A percentile compares a stretch with the other conserved stretches of the same genome.
These are phyloP conservation scores for Cryphonectria parasitica DNA, from an alignment of 2,329 filamentous ascomycete species.

Conservation along the genomic window DNA sequence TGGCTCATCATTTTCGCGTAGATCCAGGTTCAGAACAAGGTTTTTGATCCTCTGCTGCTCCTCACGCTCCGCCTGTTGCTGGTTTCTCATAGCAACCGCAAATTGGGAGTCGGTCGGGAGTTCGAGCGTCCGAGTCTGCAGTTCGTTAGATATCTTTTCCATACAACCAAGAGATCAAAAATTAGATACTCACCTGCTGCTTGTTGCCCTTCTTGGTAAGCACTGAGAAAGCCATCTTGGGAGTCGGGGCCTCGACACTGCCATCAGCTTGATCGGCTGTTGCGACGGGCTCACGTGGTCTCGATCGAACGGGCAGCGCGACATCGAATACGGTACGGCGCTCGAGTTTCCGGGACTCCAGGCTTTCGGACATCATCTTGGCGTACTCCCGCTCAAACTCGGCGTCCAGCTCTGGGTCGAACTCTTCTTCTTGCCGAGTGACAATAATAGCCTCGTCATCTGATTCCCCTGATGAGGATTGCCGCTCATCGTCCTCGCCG, in stretches of 20 bases:
- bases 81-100: constrained; percentile 92
- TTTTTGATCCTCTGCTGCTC: constrained; percentile 99
- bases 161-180: not conserved
- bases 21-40: constrained; percentile 93
- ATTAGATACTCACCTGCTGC: constrained; percentile 69
- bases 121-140: constrained; percentile 85
- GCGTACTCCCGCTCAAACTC: constrained; percentile 98
- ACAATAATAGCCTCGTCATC: constrained; percentile 92
- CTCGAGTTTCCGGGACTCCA: constrained; percentile 95
- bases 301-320: constrained; percentile 85
- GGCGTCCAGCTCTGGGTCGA: constrained; percentile 91
- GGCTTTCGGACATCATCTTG: constrained; percentile 96
- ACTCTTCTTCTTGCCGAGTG: constrained; percentile 84
- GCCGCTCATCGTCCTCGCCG: constrained; percentile 60
- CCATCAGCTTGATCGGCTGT: constrained; percentile 43
- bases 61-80: constrained; percentile 92
- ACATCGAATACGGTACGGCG: constrained; percentile 94
- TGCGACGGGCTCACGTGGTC: constrained; percentile 61
- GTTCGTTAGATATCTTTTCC: constrained; percentile 27
- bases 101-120: constrained; percentile 90
- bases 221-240: constrained; percentile 95
- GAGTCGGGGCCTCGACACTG: constrained; percentile 35
- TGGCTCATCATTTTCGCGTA: constrained; percentile 78
- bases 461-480: constrained; percentile 59
- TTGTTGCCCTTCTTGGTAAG: constrained; percentile 95